Evolutionary conservation across 2,329 filamentous ascomycete species (phyloP), one percentile per base, ranked within the genome.

Genomic region (Calonectria pteridis): DNA sequence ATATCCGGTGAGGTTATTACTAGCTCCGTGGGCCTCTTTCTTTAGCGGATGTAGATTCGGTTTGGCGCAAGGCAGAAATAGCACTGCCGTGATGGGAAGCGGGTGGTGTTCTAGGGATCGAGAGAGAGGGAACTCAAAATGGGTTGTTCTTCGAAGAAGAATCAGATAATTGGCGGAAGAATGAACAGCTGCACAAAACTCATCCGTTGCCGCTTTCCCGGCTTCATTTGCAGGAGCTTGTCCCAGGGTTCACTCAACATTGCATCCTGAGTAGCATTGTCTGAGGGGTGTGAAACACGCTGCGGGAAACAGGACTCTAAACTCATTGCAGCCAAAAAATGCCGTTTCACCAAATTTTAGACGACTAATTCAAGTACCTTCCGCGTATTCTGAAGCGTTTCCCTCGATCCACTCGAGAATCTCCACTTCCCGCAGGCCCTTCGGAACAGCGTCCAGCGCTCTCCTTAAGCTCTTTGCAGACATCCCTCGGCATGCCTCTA

Each of bases 361-460:
- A 4, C n/a, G 13, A 37, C 18, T 43, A 28, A 37, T 46, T 53
- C 43, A 46, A 66, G 31, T 23, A n/a, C 26, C 43, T 9, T 26
- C 31, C 29, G 55, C 33, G 50, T 53, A 53, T 53, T 11, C 40
- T 31, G 28, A 50, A 35, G 37, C 67, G 23, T 31, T 64, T 29
- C 23, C 62, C 16, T 20, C 46, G 9, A 76, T 64, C 78, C 78
- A 79, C 50, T 71, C 63, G 2, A 79, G 53, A 23, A 80, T 65
- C 35, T 29, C 40, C 67, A 73, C 50, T 29, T 55, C 67, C 28
- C 72, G 69, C 28, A 75, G 50, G 18, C 67, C 58, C 18, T 6
- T 31, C 1, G 76, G 77, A 33, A 73, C 50, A 29, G 37, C 70
- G 6, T n/a, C 67, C 29, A 80, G 23, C 31, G 75, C 6, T 29